These are phyloP conservation scores for Starmerella powellii DNA, from an alignment of 805 yeast genomes.

Conservation along the genomic window DNA sequence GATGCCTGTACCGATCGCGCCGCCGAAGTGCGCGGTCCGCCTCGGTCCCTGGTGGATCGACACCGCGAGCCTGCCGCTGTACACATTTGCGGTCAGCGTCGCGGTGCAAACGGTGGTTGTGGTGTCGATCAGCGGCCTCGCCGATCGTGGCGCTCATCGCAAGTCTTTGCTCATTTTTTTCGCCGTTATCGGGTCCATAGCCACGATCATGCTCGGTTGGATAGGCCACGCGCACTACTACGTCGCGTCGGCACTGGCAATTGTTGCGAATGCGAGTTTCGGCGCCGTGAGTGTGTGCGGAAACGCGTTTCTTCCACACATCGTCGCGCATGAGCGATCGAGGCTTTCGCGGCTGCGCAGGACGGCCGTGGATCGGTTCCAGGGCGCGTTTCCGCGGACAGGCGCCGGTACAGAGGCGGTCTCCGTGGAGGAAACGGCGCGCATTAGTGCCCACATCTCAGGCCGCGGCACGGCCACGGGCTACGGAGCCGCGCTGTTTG, in stretches of 20 bases:
- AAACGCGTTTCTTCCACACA: conserved; percentile 55
- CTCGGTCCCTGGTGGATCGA: conserved; percentile 43
- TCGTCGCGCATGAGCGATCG: conserved; percentile 29
- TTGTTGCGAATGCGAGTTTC: conserved; percentile 53
- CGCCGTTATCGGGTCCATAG: conserved; percentile 47
- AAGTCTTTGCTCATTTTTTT: conserved; percentile 44
- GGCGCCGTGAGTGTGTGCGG: conserved; percentile 76
- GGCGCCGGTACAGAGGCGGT: neutral
- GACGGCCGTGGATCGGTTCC: conserved; percentile 17
- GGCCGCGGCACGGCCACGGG: conserved; percentile 66
- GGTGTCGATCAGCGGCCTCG: conserved; percentile 59
- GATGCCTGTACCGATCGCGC: conserved; percentile 22
- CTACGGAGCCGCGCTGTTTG: conserved; percentile 54
- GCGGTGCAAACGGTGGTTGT: conserved; percentile 59
- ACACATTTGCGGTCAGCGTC: conserved; percentile 62
- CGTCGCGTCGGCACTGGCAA: conserved; percentile 43
- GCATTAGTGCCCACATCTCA: conserved; percentile 20
- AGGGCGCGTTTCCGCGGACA: conserved; percentile 15
- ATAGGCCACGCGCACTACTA: conserved; percentile 33
- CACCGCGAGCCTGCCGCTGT: conserved; percentile 61
- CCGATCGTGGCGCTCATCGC: conserved; percentile 50
- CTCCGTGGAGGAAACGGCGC: conserved; percentile 6
- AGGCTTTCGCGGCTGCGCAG: conserved; percentile 6
- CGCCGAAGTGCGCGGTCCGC: conserved; percentile 39
- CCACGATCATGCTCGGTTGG: conserved; percentile 38